Evolutionary conservation across 768 basidiomycete species (phyloP).

Genomic region (Naganishia onofrii): DNA sequence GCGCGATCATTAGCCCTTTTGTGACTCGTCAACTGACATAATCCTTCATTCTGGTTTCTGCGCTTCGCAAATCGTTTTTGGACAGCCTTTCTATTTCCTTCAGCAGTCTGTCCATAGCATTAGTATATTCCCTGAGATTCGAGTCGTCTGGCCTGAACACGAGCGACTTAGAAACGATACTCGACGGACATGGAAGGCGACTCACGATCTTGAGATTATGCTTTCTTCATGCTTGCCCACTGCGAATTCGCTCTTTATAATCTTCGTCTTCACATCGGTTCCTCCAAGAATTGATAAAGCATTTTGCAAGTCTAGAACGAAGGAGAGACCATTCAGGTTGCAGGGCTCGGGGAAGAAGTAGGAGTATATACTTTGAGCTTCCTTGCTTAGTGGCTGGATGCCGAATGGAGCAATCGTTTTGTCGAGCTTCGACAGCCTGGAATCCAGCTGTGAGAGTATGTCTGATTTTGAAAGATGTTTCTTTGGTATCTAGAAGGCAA

Average conservation of each 20-base stretch:
- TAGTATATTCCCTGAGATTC: conserved; percentile 44
- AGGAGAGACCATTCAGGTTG: neutral
- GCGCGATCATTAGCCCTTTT: neutral
- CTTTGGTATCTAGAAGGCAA: neutral
- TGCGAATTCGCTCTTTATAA: conserved; percentile 42
- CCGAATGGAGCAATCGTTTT: conserved; percentile 51
- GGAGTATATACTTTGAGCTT: conserved; percentile 42
- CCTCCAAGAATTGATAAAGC: conserved; percentile 33
- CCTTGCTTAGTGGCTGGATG: conserved; percentile 44
- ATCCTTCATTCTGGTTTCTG: conserved; percentile 47
- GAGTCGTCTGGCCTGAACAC: conserved; percentile 28
- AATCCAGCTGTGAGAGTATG: conserved; percentile 47
- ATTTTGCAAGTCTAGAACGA: conserved; percentile 40
- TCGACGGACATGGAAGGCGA: neutral
- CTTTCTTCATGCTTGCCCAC: conserved; percentile 44
- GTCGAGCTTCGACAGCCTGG: conserved; percentile 45
- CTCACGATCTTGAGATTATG: conserved; percentile 37
- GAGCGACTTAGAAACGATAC: neutral
- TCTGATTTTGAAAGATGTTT: conserved; percentile 30
- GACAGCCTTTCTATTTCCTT: conserved; percentile 46
- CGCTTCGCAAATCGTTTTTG: conserved; percentile 38
- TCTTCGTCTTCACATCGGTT: conserved; percentile 29
- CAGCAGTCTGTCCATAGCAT: conserved; percentile 41
- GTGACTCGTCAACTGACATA: conserved; percentile 33
- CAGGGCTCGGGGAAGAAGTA: neutral